These are phyloP conservation scores for Gloeostereum incarnatum DNA, from an alignment of 768 basidiomycete species.

Conservation along the genomic window DNA sequence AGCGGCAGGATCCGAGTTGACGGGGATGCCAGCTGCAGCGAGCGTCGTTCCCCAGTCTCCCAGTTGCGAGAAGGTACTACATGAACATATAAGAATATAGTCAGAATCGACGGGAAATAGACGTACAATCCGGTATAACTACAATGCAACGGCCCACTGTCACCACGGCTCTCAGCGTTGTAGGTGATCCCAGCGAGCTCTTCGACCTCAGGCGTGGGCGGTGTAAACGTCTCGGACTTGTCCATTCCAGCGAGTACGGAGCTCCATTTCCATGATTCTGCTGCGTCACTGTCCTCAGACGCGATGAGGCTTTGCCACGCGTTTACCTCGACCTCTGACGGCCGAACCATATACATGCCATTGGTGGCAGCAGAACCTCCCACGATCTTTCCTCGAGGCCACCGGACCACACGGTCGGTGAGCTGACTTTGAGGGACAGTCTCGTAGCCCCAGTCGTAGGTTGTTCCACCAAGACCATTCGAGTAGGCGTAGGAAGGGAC, in stretches of 20 bases:
- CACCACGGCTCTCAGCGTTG: constrained; percentile 33
- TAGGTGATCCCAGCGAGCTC: constrained; percentile 28
- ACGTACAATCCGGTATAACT: constrained; percentile 15
- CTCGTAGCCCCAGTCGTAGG: constrained; percentile 48
- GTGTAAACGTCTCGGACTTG: constrained; percentile 42
- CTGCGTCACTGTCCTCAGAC: constrained; percentile 17
- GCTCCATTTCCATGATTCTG: constrained; percentile 32
- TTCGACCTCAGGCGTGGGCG: constrained; percentile 29
- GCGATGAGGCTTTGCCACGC: constrained; percentile 28
- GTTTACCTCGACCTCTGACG: constrained; percentile 36
- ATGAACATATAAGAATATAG: constrained; percentile 6
- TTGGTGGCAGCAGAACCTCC: constrained; percentile 67
- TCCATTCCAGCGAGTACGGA: constrained; percentile 30
- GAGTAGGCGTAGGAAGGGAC: constrained; percentile 44
- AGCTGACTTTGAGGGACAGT: constrained; percentile 38
- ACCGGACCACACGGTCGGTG: constrained; percentile 31
- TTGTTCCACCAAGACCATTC: constrained; percentile 31
- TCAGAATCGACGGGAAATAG: background rate
- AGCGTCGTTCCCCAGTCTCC: constrained; percentile 34
- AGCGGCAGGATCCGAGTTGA: constrained; percentile 24
- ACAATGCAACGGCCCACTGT: constrained; percentile 28
- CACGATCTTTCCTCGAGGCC: constrained; percentile 62
- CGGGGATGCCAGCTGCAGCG: constrained; percentile 21
- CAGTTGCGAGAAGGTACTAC: constrained; percentile 26
- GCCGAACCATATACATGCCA: constrained; percentile 56